phyloP scores from a whole-genome alignment of 371 early-diverging fungal genomes.

The Saksenaea oblongispora region DNA sequence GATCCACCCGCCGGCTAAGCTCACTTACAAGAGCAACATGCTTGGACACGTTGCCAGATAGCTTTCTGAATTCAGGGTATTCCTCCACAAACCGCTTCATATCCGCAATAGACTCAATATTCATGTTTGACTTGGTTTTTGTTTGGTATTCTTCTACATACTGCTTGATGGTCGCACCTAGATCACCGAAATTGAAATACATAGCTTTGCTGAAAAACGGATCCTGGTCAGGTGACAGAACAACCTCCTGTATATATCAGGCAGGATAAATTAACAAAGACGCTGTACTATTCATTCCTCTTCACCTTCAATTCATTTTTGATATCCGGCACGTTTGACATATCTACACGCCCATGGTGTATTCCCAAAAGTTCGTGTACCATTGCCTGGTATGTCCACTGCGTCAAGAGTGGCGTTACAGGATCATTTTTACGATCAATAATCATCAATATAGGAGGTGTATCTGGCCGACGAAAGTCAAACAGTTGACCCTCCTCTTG shows the following conservation, averaged over 20 bases:
- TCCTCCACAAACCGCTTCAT: slow-evolving; percentile 98
- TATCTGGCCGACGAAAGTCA: slow-evolving; percentile 79
- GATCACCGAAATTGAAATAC: slow-evolving; percentile 91
- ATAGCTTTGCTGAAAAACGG: slow-evolving; percentile 87
- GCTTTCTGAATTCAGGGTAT: slow-evolving; percentile 94
- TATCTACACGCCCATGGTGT: slow-evolving; percentile 90
- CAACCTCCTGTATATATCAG: slow-evolving; percentile 69
- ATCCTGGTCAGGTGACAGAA: slow-evolving; percentile 86
- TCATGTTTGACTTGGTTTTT: slow-evolving; percentile 84
- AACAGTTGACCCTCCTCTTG: slow-evolving; percentile 82
- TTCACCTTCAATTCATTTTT: slow-evolving; percentile 78
- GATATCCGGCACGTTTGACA: slow-evolving; percentile 81
- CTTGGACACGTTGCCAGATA: slow-evolving; percentile 94
- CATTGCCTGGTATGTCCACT: slow-evolving; percentile 99
- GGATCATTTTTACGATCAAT: slow-evolving; percentile 97
- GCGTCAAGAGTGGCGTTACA: slow-evolving; percentile 94
- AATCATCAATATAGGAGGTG: slow-evolving; percentile 87
- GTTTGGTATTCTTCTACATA: slow-evolving; percentile 93
- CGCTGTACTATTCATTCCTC: background rate
- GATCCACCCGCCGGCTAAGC: slow-evolving; percentile 78
- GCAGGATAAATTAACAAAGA: background rate
- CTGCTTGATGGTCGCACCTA: slow-evolving; percentile 90
- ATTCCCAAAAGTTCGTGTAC: slow-evolving; percentile 97
- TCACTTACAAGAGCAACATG: slow-evolving; percentile 96
- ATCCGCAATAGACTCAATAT: slow-evolving; percentile 92